These are phyloP conservation scores for Lactarius deliciosus DNA, from an alignment of 768 basidiomycete genomes.

Conservation along the genomic window DNA sequence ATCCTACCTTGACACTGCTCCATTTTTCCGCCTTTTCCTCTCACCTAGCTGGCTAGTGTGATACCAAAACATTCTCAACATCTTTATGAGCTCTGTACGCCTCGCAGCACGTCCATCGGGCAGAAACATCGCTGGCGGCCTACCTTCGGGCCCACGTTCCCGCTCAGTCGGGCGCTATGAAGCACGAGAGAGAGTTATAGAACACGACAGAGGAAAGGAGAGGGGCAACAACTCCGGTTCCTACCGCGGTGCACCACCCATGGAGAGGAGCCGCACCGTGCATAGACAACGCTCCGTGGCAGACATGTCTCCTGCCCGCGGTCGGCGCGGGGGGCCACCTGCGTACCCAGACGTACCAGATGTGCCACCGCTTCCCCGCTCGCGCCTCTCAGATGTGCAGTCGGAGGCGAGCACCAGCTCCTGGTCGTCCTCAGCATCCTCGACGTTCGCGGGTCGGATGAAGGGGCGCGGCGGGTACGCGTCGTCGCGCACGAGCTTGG, in stretches of 20 bases:
- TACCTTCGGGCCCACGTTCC: constrained; percentile 43
- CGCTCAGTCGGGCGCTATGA: constrained; percentile 37
- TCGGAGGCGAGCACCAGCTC: constrained; percentile 32
- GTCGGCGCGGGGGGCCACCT: not conserved
- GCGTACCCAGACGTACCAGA: constrained; percentile 6
- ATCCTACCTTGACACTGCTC: not conserved
- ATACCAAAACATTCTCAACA: not conserved
- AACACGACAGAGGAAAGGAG: constrained; percentile 13
- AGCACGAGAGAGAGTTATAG: constrained; percentile 5
- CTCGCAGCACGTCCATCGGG: constrained; percentile 14
- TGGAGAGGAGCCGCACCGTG: constrained; percentile 24
- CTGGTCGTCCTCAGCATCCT: constrained; percentile 30
- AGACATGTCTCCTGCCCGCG: constrained; percentile 23
- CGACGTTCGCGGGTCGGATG: constrained; percentile 42
- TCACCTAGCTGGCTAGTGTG: constrained; percentile 26
- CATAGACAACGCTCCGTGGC: constrained; percentile 32
- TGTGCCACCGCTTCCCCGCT: constrained; percentile 30
- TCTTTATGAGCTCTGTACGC: constrained; percentile 26
- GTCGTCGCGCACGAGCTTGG: constrained; percentile 48
- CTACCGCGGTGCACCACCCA: constrained; percentile 19
- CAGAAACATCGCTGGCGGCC: constrained; percentile 32
- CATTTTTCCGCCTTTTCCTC: not conserved
- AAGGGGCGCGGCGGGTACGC: constrained; percentile 35
- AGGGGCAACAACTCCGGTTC: constrained; percentile 23
- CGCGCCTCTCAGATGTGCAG: constrained; percentile 17